Evolutionary conservation across 2,329 filamentous ascomycete species (phyloP), one percentile per base, ranked within the genome.

Genomic region (Penicillium sp.): DNA sequence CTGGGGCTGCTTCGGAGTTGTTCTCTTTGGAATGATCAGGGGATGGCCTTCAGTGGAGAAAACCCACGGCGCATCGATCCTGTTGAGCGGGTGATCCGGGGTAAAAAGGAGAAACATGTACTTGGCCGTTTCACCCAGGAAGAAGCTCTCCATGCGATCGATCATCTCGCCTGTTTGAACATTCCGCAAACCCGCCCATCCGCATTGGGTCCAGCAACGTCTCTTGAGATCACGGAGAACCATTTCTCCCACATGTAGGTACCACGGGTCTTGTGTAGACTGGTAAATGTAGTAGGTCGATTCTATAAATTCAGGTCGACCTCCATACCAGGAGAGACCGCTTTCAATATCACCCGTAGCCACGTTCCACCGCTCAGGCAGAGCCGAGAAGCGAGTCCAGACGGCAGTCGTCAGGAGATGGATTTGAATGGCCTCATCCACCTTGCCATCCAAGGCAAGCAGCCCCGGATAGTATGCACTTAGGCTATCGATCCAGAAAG

Each of bases 121-220:
- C 74, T 97, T 97, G 40, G 91, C 88, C 1, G 94, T 99, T 75
- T 99, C 94, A 13, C 94, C 93, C 1, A 99, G 81, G 68, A 97
- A 97, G 80, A 97, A 99, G 71, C 93, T 97, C 75, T 99, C 94
- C 94, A 97, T 97, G 29, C 94, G 88, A 71, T 99, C 92, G 63
- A 85, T 90, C 73, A 91, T 86, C 74, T 97, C 91, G 3, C 93
- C 93, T 5, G 84, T 90, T 29, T 87, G 79, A 8, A 93, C 90
- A 70, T 92, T 88, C 66, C 92, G 88, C 31, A 97, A 80, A 0
- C 93, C 93, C 13, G 93, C 90, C 92, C 93, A 97, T 36, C 94
- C 94, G 66, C 94, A 99, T 58, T 85, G 83, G 0, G 92, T 91
- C 85, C 91, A 92, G 74, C 94, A 99, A 50, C 93, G 85, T 45